phyloP scores from a whole-genome alignment of 1,284 basidiomycete species.

The Mycosarcoma maydis region DNA sequence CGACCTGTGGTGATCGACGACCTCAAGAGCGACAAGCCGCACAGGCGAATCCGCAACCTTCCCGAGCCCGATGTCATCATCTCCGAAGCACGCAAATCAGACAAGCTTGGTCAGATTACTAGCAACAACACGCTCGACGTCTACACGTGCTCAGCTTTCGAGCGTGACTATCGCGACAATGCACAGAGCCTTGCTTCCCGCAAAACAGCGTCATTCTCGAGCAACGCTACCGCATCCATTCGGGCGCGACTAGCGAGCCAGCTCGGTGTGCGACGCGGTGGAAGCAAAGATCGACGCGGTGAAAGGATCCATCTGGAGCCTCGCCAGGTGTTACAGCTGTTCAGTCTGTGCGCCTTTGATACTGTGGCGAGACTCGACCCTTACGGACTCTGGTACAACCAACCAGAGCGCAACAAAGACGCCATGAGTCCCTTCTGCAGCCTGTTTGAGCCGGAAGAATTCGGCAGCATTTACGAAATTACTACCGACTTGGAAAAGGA shows the following conservation, averaged over 20 bases:
- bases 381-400: constrained; percentile 15
- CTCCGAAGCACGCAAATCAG: constrained; percentile 33
- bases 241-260: constrained; percentile 19
- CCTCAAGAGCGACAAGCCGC: constrained; percentile 28
- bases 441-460: constrained; percentile 26
- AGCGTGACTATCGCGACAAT: constrained; percentile 29
- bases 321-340: constrained; percentile 33
- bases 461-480: constrained; percentile 28
- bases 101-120: constrained; percentile 22
- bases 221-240: constrained; percentile 18
- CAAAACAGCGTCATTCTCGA: constrained; percentile 19
- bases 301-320: constrained; percentile 27
- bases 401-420: constrained; percentile 19
- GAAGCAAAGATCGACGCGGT: constrained; percentile 23
- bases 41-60: constrained; percentile 21
- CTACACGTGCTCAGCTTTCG: constrained; percentile 40
- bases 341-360: constrained; percentile 44
- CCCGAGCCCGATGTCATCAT: constrained; percentile 45
- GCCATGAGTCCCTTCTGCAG: constrained; percentile 32
- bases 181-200: constrained; percentile 19
- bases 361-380: constrained; percentile 38
- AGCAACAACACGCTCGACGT: constrained; percentile 50
- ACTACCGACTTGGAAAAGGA: constrained; percentile 33
- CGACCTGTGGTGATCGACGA: constrained; percentile 14
- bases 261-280: constrained; percentile 19